phyloP scores from a whole-genome alignment of 257 asterid genomes.

The Solanum peruvianum region DNA sequence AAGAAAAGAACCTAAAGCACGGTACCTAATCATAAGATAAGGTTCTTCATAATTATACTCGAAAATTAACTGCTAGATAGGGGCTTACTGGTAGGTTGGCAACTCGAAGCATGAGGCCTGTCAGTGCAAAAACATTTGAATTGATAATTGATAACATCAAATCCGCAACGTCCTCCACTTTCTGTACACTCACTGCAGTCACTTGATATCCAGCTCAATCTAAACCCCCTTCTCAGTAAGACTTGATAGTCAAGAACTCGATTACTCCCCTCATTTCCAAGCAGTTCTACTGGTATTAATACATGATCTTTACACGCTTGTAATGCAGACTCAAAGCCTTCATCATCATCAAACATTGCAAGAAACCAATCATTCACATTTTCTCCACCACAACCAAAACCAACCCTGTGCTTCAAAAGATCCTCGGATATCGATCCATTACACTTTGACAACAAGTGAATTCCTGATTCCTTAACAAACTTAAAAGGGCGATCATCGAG shows the following conservation, averaged over 20 bases:
- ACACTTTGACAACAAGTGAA: constrained; percentile 37
- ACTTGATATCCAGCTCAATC: constrained; percentile 29
- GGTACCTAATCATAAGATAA: neutral
- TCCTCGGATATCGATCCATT: neutral
- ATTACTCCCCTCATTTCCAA: neutral
- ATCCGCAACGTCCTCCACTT: constrained; percentile 57
- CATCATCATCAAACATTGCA: constrained; percentile 22
- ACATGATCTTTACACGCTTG: constrained; percentile 22
- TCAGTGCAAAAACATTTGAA: constrained; percentile 49
- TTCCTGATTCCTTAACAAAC: neutral
- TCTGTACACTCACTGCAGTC: constrained; percentile 17
- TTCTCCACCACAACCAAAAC: neutral
- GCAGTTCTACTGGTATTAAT: constrained; percentile 30
- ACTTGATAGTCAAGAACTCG: constrained; percentile 1
- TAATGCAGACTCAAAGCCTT: constrained; percentile 8
- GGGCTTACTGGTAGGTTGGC: constrained; percentile 30
- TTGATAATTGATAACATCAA: neutral
- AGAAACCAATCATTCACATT: neutral
- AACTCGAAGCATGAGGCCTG: constrained; percentile 30
- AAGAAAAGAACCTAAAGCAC: neutral
- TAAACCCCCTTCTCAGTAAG: constrained; percentile 38
- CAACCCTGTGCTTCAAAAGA: constrained; percentile 2
- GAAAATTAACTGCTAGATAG: neutral
- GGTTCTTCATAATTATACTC: neutral
- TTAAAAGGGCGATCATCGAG: neutral